phyloP scores from a whole-genome alignment of 768 basidiomycete genomes.

The Calocybe cyanea region DNA sequence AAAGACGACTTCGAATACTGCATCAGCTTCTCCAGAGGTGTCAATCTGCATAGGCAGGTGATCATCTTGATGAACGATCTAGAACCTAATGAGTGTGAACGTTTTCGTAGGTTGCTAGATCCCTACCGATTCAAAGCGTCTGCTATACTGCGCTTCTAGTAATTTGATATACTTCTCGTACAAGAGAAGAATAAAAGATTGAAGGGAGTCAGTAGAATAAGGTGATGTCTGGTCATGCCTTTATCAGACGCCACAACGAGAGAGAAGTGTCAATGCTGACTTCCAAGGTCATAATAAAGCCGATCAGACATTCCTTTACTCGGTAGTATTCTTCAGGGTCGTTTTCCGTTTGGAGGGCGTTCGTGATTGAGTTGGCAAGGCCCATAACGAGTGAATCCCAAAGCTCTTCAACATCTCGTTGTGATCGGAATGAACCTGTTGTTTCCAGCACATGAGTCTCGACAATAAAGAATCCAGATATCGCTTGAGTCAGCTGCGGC shows the following conservation, averaged over 20 bases:
- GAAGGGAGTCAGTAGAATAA: conserved; percentile 80
- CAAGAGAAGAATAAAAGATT: conserved; percentile 78
- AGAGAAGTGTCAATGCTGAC: conserved; percentile 34
- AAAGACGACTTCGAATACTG: conserved; percentile 82
- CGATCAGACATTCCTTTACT: conserved; percentile 79
- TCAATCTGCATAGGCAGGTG: conserved; percentile 82
- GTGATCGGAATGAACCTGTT: conserved; percentile 85
- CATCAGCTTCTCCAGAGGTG: conserved; percentile 56
- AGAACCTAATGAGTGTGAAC: conserved; percentile 5
- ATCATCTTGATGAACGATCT: conserved; percentile 88
- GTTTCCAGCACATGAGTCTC: conserved; percentile 90
- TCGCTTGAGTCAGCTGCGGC: conserved; percentile 80
- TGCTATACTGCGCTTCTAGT: conserved; percentile 76
- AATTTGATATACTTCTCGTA: conserved; percentile 88
- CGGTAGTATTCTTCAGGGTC: conserved; percentile 80
- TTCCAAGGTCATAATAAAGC: conserved; percentile 91
- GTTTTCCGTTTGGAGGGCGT: conserved; percentile 66
- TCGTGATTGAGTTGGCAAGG: conserved; percentile 69
- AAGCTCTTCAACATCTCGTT: conserved; percentile 88
- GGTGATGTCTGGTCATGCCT: conserved; percentile 62
- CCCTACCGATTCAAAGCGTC: conserved; percentile 75
- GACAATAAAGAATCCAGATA: conserved; percentile 96
- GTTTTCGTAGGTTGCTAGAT: neutral
- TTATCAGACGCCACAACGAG: neutral
- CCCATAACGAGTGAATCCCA: conserved; percentile 85